Evolutionary conservation across 2,329 filamentous ascomycete species (phyloP).

Genomic region (Calonectria honghensis): DNA sequence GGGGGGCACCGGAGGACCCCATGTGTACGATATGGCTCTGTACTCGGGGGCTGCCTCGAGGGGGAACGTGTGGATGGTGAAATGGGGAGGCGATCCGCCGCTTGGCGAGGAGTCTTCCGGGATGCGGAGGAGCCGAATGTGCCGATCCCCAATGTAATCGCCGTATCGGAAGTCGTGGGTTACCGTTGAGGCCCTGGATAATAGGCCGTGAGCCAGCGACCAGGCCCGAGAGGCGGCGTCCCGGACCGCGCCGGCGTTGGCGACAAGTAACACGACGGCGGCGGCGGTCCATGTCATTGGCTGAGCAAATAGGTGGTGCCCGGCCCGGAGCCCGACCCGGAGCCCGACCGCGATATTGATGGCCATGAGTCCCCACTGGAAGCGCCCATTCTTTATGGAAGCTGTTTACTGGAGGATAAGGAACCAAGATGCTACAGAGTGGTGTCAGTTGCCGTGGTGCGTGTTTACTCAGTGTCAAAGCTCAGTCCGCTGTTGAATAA

Average conservation of each 20-base stretch:
- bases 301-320: neutral
- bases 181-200: neutral
- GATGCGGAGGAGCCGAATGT: conserved; percentile 47
- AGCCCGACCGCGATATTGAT: conserved; percentile 31
- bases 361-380: neutral
- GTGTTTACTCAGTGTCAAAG: neutral
- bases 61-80: conserved; percentile 46
- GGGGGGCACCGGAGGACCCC: conserved; percentile 41
- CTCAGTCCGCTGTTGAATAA: conserved; percentile 8
- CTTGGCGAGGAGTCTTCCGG: conserved; percentile 25
- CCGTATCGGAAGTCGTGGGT: conserved; percentile 36
- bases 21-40: conserved; percentile 54
- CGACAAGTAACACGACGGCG: conserved; percentile 11
- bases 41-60: conserved; percentile 44
- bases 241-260: conserved; percentile 17
- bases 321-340: conserved; percentile 2
- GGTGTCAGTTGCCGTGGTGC: neutral
- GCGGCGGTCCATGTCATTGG: conserved; percentile 22
- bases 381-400: neutral
- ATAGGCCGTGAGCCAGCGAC: neutral
- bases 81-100: conserved; percentile 15
- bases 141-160: conserved; percentile 37
- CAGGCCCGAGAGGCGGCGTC: conserved; percentile 5
- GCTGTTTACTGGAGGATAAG: neutral
- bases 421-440: neutral